Conservation (phyloP, 768 basidiomycete genomes). For the Mycena polygramma region DNA sequence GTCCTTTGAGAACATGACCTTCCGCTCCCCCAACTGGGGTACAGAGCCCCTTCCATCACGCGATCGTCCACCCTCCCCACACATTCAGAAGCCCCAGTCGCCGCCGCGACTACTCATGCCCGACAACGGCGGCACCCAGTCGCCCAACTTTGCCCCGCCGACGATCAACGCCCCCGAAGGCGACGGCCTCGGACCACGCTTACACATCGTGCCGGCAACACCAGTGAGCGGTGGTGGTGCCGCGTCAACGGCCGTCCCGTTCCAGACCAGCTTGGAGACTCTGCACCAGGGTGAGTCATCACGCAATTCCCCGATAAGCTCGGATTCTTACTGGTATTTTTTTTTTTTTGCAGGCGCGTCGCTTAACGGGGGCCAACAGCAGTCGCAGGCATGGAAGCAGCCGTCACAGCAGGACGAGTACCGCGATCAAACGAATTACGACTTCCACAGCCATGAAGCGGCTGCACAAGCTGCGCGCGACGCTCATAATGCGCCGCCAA, state of each 20-base stretch:
- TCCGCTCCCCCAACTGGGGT: slow-evolving; percentile 75
- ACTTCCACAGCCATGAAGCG: slow-evolving; percentile 12
- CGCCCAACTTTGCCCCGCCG: slow-evolving; percentile 40
- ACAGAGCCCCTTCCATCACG: slow-evolving; percentile 58
- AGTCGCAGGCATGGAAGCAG: slow-evolving; percentile 21
- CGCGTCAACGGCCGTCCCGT: slow-evolving; percentile 60
- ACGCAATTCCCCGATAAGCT: slow-evolving; percentile 1
- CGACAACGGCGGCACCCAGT: slow-evolving; percentile 45
- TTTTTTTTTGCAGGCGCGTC: slow-evolving; percentile 18
- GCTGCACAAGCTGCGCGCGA: neutral
- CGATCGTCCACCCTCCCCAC: slow-evolving; percentile 45
- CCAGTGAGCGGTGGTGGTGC: slow-evolving; percentile 76
- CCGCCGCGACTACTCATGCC: slow-evolving; percentile 73
- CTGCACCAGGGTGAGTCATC: slow-evolving; percentile 66
- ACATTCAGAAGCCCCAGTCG: slow-evolving; percentile 68
- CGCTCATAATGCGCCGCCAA: neutral
- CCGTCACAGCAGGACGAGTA: slow-evolving; percentile 26
- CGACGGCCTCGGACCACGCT: slow-evolving; percentile 69
- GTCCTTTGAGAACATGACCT: slow-evolving; percentile 72
- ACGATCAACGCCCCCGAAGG: slow-evolving; percentile 65
- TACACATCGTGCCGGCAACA: slow-evolving; percentile 88
- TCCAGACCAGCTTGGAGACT: slow-evolving; percentile 63
- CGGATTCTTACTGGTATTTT: neutral
- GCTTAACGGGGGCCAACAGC: neutral
- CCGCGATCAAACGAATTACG: slow-evolving; percentile 22